A percentile compares a stretch with the other conserved stretches of the same genome.
phyloP scores from a whole-genome alignment of 441 rosid species.

The Theobroma grandiflorum region DNA sequence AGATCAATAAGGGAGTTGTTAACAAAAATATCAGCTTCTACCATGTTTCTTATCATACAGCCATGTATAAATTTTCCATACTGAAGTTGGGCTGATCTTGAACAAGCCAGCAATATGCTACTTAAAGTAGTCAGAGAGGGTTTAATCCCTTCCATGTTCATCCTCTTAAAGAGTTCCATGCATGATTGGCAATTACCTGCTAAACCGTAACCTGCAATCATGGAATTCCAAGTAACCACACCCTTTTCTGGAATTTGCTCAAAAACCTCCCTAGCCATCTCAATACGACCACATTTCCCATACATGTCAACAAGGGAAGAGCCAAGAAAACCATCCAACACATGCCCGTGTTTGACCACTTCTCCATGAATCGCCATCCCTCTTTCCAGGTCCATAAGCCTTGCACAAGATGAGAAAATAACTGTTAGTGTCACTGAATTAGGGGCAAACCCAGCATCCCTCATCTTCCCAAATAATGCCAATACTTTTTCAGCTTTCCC shows the following conservation, averaged over 20 bases:
- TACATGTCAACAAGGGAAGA: constrained; percentile 82
- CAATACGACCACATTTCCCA: constrained; percentile 65
- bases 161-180: constrained; percentile 58
- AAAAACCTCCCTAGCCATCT: constrained; percentile 61
- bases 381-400: constrained; percentile 68
- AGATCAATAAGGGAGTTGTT: constrained; percentile 57
- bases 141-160: constrained; percentile 55
- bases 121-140: constrained; percentile 66
- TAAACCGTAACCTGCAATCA: constrained; percentile 56
- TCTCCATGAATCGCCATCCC: constrained; percentile 67
- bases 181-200: constrained; percentile 60
- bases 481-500: constrained; percentile 65
- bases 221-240: constrained; percentile 68
- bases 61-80: constrained; percentile 66
- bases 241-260: constrained; percentile 50
- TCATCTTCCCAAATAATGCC: constrained; percentile 61
- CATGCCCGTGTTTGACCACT: constrained; percentile 39
- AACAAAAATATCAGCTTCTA: constrained; percentile 48
- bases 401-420: constrained; percentile 62
- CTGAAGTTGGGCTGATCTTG: constrained; percentile 57
- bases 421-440: constrained; percentile 62
- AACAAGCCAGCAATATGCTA: constrained; percentile 61
- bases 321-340: constrained; percentile 56
- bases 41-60: constrained; percentile 48
- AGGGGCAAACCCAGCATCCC: constrained; percentile 58